These are phyloP conservation scores for Rhinocladiella mackenziei DNA, from an alignment of 2,329 filamentous ascomycete species.

Conservation along the genomic window DNA sequence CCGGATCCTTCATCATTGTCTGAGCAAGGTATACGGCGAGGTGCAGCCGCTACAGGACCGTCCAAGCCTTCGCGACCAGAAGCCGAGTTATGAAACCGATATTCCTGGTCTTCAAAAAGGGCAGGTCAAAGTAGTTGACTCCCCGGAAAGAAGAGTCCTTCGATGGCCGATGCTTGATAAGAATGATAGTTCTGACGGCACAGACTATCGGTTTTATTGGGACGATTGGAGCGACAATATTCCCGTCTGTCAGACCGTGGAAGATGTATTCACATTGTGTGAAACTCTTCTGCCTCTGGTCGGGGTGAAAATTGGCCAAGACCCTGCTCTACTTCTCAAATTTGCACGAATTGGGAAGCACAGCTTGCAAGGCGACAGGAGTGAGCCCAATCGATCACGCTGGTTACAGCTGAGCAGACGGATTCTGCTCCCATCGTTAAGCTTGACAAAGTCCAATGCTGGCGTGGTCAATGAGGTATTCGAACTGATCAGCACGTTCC, in stretches of 20 bases:
- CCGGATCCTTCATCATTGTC: constrained; percentile 75
- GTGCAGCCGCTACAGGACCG: constrained; percentile 46
- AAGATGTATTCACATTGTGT: constrained; percentile 86
- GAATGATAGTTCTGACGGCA: constrained; percentile 68
- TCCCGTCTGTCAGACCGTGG: constrained; percentile 81
- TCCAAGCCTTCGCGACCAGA: constrained; percentile 45
- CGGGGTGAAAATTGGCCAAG: constrained; percentile 84
- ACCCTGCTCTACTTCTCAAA: constrained; percentile 72
- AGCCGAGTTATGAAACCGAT: constrained; percentile 55
- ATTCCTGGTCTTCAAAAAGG: constrained; percentile 67
- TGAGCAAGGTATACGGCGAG: constrained; percentile 67
- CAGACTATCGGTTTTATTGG: constrained; percentile 88
- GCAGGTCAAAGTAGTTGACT: constrained; percentile 57
- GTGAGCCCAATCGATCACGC: constrained; percentile 64
- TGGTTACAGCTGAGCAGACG: constrained; percentile 84
- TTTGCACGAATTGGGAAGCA: constrained; percentile 78
- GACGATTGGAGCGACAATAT: constrained; percentile 95
- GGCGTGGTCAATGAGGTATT: constrained; percentile 82
- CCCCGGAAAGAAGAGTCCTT: constrained; percentile 62
- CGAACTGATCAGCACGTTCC: constrained; percentile 73
- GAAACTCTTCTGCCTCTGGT: constrained; percentile 78
- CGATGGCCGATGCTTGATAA: constrained; percentile 83
- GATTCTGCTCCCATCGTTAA: constrained; percentile 81
- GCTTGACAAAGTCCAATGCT: constrained; percentile 78
- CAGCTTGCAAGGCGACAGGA: constrained; percentile 67